A percentile compares a stretch with the other conserved stretches of the same genome.
phyloP scores from a whole-genome alignment of 2,329 filamentous ascomycete species.

The Onygenales sp. region DNA sequence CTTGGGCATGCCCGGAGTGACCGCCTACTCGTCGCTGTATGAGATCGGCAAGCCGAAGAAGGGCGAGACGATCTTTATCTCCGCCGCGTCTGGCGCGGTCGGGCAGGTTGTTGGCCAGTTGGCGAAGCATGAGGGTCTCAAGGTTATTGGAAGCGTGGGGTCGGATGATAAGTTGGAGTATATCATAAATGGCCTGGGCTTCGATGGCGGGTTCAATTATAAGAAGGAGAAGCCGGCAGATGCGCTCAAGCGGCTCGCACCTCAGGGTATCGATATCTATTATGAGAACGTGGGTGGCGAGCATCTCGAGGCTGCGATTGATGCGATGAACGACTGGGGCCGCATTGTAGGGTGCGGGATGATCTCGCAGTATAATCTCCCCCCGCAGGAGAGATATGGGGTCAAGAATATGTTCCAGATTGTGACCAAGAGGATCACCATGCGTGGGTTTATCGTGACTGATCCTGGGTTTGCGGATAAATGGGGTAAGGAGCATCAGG shows the following conservation, averaged over 20 bases:
- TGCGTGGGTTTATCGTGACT: constrained; percentile 67
- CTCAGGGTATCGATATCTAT: constrained; percentile 73
- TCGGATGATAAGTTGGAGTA: constrained; percentile 71
- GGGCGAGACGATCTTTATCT: constrained; percentile 75
- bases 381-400: constrained; percentile 49
- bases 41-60: constrained; percentile 66
- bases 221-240: constrained; percentile 66
- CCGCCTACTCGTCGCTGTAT: constrained; percentile 65
- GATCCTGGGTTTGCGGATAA: constrained; percentile 57
- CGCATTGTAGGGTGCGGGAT: constrained; percentile 57
- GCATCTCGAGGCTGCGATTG: constrained; percentile 59
- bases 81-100: constrained; percentile 69
- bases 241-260: constrained; percentile 61
- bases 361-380: constrained; percentile 69
- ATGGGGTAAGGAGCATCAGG: constrained; percentile 61
- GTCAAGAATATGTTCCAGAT: constrained; percentile 57
- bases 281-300: constrained; percentile 74
- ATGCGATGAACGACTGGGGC: constrained; percentile 54
- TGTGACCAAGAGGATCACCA: constrained; percentile 55
- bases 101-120: constrained; percentile 76
- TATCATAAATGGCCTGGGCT: constrained; percentile 58
- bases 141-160: constrained; percentile 71
- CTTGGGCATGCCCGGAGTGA: constrained; percentile 69
- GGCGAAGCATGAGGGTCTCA: constrained; percentile 70
- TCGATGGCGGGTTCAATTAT: constrained; percentile 76